Percentiles rank a stretch among this genome's conserved stretches.
These are phyloP conservation scores for Tinospora cordifolia DNA, from an alignment of 164 flowering plant genomes.

Conservation along the genomic window DNA sequence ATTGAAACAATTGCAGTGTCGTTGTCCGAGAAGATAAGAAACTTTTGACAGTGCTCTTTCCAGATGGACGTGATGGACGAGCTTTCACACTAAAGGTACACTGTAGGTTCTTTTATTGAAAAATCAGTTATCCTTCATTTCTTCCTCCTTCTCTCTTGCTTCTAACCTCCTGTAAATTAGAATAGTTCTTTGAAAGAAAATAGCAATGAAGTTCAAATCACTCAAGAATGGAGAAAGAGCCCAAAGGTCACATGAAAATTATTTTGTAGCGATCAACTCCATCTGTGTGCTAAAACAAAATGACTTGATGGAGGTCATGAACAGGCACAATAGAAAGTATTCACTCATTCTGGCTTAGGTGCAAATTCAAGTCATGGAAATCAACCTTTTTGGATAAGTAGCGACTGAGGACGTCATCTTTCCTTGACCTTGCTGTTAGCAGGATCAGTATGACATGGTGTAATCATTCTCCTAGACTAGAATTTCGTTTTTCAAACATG, in stretches of 20 bases:
- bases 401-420: too few relatives aligned
- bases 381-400: too few relatives aligned
- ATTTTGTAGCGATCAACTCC: background rate
- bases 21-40: slow-evolving; percentile 82
- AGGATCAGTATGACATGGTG: too few relatives aligned
- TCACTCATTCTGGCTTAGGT: too few relatives aligned
- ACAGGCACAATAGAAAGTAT: background rate
- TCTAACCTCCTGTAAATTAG: background rate
- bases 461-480: too few relatives aligned
- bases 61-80: slow-evolving; percentile 95
- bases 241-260: background rate
- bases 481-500: too few relatives aligned
- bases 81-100: slow-evolving; percentile 90
- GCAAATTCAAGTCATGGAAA: too few relatives aligned
- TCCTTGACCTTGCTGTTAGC: too few relatives aligned
- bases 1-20: slow-evolving; percentile 44
- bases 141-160: background rate
- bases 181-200: background rate
- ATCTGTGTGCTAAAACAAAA: background rate
- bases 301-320: background rate
- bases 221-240: background rate
- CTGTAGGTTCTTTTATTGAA: background rate
- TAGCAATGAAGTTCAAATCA: background rate
- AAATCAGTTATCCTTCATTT: background rate
- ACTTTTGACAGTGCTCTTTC: slow-evolving; percentile 85